Conservation (phyloP, 305 asterid genomes). For the Rubia peregrina region DNA sequence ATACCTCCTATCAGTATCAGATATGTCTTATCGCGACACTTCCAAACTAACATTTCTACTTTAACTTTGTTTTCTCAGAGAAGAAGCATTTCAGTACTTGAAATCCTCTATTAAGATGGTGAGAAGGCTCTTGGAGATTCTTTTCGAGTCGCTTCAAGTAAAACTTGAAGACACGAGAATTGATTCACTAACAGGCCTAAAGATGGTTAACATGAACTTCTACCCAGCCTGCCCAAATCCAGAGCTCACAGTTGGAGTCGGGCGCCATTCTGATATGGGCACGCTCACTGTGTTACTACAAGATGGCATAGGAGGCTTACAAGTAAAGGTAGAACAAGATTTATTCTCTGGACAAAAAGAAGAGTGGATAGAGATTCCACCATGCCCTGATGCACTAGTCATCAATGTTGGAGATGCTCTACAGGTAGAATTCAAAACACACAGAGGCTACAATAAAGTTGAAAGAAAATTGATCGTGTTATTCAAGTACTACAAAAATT, state of each 20-base stretch:
- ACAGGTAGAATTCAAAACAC: constrained; percentile 12
- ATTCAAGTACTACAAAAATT: not conserved
- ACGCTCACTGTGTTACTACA: constrained; percentile 29
- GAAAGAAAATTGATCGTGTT: not conserved
- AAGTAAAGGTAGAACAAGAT: constrained; percentile 27
- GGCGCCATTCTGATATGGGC: constrained; percentile 33
- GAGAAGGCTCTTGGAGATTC: constrained; percentile 24
- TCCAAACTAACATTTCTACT: not conserved
- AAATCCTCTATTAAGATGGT: constrained; percentile 26
- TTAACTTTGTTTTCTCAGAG: constrained; percentile 13
- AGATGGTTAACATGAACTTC: constrained; percentile 36
- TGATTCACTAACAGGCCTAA: constrained; percentile 22
- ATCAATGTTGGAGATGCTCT: constrained; percentile 35
- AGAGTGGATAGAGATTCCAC: constrained; percentile 35
- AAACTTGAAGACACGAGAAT: constrained; percentile 19
- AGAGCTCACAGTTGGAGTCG: constrained; percentile 32
- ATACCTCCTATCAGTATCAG: no score
- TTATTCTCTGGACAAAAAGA: constrained; percentile 7
- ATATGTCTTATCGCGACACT: not conserved
- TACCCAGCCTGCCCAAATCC: constrained; percentile 35
- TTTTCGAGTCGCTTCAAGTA: constrained; percentile 24
- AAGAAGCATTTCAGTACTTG: constrained; percentile 26
- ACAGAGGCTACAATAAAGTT: not conserved
- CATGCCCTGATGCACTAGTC: constrained; percentile 29
- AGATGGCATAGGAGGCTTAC: constrained; percentile 40